Conservation (phyloP, 2,329 filamentous ascomycete species). For the Aureobasidium sp. region DNA sequence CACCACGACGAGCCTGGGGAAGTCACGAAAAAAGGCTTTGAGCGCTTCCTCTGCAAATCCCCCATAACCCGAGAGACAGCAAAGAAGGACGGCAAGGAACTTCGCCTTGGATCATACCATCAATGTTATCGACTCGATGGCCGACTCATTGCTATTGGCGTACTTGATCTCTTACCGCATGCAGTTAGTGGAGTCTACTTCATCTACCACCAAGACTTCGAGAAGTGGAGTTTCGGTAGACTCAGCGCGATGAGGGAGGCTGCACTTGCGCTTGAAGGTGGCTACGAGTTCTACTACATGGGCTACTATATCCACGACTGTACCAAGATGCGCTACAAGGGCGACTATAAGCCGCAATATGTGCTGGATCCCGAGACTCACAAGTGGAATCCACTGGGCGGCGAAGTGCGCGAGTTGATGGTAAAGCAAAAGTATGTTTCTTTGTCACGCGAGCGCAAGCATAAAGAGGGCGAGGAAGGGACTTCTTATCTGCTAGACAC, state of each 20-base stretch:
- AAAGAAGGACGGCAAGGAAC: slow-evolving; percentile 43
- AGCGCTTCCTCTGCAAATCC: slow-evolving; percentile 65
- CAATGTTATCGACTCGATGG: slow-evolving; percentile 76
- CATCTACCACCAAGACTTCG: slow-evolving; percentile 68
- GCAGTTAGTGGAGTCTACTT: slow-evolving; percentile 79
- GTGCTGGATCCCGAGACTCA: slow-evolving; percentile 56
- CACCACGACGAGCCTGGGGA: slow-evolving; percentile 57
- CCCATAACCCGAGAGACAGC: slow-evolving; percentile 47
- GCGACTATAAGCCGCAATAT: slow-evolving; percentile 66
- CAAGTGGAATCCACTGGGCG: slow-evolving; percentile 26
- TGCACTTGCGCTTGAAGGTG: slow-evolving; percentile 57
- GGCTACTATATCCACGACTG: slow-evolving; percentile 77
- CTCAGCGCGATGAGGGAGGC: slow-evolving; percentile 67
- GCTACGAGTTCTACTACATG: slow-evolving; percentile 73
- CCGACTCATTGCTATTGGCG: slow-evolving; percentile 63
- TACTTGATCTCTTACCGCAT: slow-evolving; percentile 68
- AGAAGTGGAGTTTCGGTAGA: slow-evolving; percentile 64
- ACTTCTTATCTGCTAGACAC: slow-evolving; percentile 9
- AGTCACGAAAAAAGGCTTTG: slow-evolving; percentile 56
- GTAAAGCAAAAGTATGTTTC: slow-evolving; percentile 50
- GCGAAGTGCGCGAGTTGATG: slow-evolving; percentile 31
- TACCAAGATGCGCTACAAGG: slow-evolving; percentile 79
- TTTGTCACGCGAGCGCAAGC: slow-evolving; percentile 29
- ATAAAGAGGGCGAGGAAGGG: slow-evolving; percentile 20
- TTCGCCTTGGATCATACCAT: slow-evolving; percentile 63